Percentiles rank a stretch among this genome's conserved stretches.
phyloP scores from a whole-genome alignment of 2,329 filamentous ascomycete genomes.

The Neoascochyta sp. region DNA sequence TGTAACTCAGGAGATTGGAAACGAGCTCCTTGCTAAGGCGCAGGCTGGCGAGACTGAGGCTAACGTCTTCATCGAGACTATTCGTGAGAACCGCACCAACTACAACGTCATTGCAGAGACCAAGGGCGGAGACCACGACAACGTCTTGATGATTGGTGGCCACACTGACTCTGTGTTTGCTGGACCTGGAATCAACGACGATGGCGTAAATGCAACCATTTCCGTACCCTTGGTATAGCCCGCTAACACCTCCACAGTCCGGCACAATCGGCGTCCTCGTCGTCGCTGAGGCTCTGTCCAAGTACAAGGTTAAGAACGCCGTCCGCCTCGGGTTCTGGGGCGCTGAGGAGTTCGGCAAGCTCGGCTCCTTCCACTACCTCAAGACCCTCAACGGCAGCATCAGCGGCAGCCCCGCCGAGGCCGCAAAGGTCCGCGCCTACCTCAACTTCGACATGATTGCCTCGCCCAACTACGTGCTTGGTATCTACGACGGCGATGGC shows the following conservation, averaged over 20 bases:
- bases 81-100: slow-evolving; percentile 48
- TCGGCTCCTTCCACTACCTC: slow-evolving; percentile 40
- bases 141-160: slow-evolving; percentile 40
- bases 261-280: slow-evolving; percentile 40
- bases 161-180: slow-evolving; percentile 43
- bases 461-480: slow-evolving; percentile 39
- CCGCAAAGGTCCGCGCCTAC: slow-evolving; percentile 39
- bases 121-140: slow-evolving; percentile 40
- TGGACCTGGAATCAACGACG: slow-evolving; percentile 43
- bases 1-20: slow-evolving; percentile 58
- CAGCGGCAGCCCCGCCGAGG: slow-evolving; percentile 26
- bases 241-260: too few species aligned
- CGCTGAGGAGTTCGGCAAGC: slow-evolving; percentile 41
- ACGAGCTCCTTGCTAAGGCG: slow-evolving; percentile 53
- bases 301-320: slow-evolving; percentile 40
- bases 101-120: slow-evolving; percentile 40
- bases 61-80: slow-evolving; percentile 41
- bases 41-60: slow-evolving; percentile 39
- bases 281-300: slow-evolving; percentile 38
- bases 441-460: slow-evolving; percentile 46
- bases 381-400: slow-evolving; percentile 35
- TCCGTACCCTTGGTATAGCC: too few species aligned
- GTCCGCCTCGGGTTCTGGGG: slow-evolving; percentile 42
- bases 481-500: slow-evolving; percentile 41
- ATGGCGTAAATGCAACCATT: too few species aligned